These are phyloP conservation scores for Calonectria naviculata DNA, from an alignment of 2,329 filamentous ascomycete genomes.

Conservation along the genomic window DNA sequence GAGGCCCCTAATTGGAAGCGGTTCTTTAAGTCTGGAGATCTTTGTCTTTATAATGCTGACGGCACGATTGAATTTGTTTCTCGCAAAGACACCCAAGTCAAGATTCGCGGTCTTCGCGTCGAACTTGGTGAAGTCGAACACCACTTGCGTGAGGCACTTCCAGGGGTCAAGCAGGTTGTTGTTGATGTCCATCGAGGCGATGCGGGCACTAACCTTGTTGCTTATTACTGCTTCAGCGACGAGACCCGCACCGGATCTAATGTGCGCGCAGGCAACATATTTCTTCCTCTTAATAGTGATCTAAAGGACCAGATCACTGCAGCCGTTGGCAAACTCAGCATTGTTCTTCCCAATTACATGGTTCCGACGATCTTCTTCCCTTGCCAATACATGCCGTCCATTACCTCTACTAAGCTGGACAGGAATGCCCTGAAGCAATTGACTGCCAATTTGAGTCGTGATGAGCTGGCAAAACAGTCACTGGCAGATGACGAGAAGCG, in stretches of 20 bases:
- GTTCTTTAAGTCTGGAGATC: conserved; percentile 60
- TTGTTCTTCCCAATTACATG: background rate
- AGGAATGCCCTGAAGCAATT: conserved; percentile 20
- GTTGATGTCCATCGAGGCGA: conserved; percentile 12
- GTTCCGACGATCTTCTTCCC: background rate
- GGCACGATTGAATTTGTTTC: conserved; percentile 57
- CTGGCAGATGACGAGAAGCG: background rate
- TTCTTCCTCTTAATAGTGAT: background rate
- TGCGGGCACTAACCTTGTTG: conserved; percentile 10
- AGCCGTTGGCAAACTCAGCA: background rate
- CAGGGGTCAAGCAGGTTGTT: conserved; percentile 1
- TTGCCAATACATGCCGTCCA: background rate
- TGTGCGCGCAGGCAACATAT: background rate
- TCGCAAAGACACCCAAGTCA: conserved; percentile 68
- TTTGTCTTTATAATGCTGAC: conserved; percentile 50
- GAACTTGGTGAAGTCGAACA: conserved; percentile 53
- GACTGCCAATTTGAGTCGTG: conserved; percentile 22
- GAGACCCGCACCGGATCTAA: background rate
- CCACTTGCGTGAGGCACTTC: conserved; percentile 11
- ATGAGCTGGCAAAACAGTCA: background rate
- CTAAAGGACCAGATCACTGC: background rate
- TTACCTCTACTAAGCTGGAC: conserved; percentile 20
- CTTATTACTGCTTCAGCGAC: conserved; percentile 50
- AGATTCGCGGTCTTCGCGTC: conserved; percentile 67
- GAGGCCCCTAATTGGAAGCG: background rate